These are phyloP conservation scores for Penicillium ochrochloron DNA, from an alignment of 495 filamentous ascomycete species.

Conservation along the genomic window DNA sequence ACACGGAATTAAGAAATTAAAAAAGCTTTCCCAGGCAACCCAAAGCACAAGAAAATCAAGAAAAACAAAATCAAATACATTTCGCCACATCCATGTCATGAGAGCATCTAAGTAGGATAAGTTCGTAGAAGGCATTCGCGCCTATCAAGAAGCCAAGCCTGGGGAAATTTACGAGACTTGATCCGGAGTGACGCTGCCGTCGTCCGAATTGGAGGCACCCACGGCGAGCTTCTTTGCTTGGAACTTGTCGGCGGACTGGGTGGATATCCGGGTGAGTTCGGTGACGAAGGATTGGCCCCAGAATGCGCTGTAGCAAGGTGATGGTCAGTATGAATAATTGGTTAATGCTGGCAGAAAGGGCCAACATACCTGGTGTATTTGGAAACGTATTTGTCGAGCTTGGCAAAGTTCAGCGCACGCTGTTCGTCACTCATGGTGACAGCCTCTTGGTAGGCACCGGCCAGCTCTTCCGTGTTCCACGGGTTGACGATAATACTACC, in stretches of 20 bases:
- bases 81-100: constrained; percentile 41
- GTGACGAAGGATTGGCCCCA: constrained; percentile 95
- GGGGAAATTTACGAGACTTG: constrained; percentile 12
- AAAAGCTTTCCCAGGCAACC: constrained; percentile 18
- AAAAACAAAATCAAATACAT: constrained; percentile 27
- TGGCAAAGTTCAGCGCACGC: constrained; percentile 81
- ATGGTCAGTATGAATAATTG: constrained; percentile 12
- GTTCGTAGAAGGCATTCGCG: constrained; percentile 19
- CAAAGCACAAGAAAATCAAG: constrained; percentile 12
- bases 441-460: constrained; percentile 88
- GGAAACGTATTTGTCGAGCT: constrained; percentile 90
- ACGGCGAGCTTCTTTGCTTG: constrained; percentile 41
- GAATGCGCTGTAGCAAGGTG: constrained; percentile 67
- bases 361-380: constrained; percentile 81
- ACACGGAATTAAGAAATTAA: background rate
- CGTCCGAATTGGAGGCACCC: constrained; percentile 11
- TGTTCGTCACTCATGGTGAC: constrained; percentile 92
- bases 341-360: background rate
- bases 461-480: constrained; percentile 96
- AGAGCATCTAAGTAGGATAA: constrained; percentile 31
- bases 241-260: constrained; percentile 48
- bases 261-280: constrained; percentile 76
- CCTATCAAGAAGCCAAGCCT: background rate
- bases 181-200: constrained; percentile 18
- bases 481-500: constrained; percentile 94